Percentiles rank a stretch among this genome's conserved stretches.
These are phyloP conservation scores for Micromonas commoda DNA, from an alignment of 139 green algal genomes.

Conservation along the genomic window DNA sequence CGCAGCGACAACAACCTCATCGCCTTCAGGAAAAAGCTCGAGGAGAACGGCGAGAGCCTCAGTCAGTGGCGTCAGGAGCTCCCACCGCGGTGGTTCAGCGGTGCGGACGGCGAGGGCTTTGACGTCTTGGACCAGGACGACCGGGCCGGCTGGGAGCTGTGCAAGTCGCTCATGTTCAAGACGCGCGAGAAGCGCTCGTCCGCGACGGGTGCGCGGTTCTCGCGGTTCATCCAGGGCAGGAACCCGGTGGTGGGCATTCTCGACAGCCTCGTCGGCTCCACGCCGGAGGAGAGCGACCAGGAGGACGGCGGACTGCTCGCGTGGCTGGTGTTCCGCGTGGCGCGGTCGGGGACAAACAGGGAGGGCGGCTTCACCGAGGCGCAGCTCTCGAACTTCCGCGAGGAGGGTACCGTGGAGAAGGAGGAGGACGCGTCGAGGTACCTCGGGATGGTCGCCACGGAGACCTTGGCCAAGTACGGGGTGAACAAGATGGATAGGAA, in stretches of 20 bases:
- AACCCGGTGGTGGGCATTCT: neutral
- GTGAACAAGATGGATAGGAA: neutral
- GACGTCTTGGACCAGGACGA: conserved; percentile 60
- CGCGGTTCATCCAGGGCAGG: neutral
- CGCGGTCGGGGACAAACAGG: conserved; percentile 37
- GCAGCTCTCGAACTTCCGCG: conserved; percentile 45
- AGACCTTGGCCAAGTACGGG: conserved; percentile 12
- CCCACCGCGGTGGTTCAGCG: conserved; percentile 35
- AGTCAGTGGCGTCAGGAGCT: conserved; percentile 47
- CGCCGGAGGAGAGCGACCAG: conserved; percentile 18
- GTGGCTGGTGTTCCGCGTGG: conserved; percentile 35
- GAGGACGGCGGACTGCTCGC: neutral
- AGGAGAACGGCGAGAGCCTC: conserved; percentile 54
- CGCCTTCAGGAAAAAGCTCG: conserved; percentile 47
- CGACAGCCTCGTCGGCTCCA: conserved; percentile 9
- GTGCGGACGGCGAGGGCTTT: conserved; percentile 57
- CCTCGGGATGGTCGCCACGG: conserved; percentile 14
- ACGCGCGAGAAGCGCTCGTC: neutral
- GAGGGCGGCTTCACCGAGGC: conserved; percentile 62
- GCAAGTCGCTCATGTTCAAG: conserved; percentile 26
- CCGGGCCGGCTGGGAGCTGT: conserved; percentile 62
- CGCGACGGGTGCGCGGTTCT: neutral
- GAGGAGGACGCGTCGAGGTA: neutral
- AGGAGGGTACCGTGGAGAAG: conserved; percentile 13
- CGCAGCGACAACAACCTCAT: conserved; percentile 44